phyloP scores from a whole-genome alignment of 805 yeast genomes.

The Yarrowia sp. region DNA sequence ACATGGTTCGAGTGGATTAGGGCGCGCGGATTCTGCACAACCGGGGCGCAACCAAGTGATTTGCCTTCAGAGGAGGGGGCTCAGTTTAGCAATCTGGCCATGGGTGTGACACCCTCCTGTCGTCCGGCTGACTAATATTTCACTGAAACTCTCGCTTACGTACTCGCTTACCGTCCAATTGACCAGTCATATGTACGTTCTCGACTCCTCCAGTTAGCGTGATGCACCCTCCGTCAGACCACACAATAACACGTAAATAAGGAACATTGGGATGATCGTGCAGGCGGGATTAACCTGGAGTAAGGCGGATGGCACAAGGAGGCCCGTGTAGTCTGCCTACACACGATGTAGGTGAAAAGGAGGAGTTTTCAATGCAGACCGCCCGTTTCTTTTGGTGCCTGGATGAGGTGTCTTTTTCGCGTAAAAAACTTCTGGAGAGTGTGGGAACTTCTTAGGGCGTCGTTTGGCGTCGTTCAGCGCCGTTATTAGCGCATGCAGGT shows the following conservation, averaged over 20 bases:
- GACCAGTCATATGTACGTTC: not conserved
- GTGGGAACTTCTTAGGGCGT: too few relatives aligned
- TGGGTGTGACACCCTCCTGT: too few relatives aligned
- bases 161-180: not conserved
- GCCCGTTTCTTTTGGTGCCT: constrained; percentile 10
- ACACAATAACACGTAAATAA: not conserved
- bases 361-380: not conserved
- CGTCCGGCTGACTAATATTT: too few relatives aligned
- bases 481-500: constrained; percentile 1
- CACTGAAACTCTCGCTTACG: not conserved
- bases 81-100: not conserved
- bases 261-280: constrained; percentile 6
- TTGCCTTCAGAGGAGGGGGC: not conserved
- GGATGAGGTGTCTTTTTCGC: not conserved
- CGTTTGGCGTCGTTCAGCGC: not conserved
- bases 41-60: constrained; percentile 1
- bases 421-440: not conserved
- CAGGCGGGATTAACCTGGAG: constrained; percentile 2
- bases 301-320: constrained; percentile 3
- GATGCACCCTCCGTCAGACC: constrained; percentile 7
- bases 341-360: not conserved
- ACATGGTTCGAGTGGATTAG: constrained; percentile 22
- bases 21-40: constrained; percentile 32
- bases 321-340: too few relatives aligned
- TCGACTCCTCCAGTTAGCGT: not conserved